Base-by-base conservation (phyloP, 2,329 filamentous ascomycete species). In the Xylariaceae sp. region DNA sequence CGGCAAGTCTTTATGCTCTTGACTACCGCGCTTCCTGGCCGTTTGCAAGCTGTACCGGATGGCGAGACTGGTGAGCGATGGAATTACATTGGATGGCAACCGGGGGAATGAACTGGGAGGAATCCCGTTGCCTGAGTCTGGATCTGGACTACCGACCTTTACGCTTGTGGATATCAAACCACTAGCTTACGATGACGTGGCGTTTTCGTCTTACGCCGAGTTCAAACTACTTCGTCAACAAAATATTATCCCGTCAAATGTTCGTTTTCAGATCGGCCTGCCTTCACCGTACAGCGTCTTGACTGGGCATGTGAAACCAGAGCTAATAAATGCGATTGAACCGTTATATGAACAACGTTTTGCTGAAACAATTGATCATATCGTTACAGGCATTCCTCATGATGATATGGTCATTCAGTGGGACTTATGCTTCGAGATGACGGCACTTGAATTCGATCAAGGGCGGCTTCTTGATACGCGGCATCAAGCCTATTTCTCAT, bases 341-440 rank as follows among this genome's bases (percentile, higher is more conserved):
- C 63, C 63, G 23, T 23, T 68, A n/a, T 68, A 68, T 17, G 65
- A 67, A 44, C 56, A 67, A 48, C 65, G 58, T 11, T 57, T 66
- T 16, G 49, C 23, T 7, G 61, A 67, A 43, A 58, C 60, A 2
- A 23, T 68, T 24, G 51, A 65, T 21, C 45, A 23, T 26, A 68
- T 67, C 49, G 55, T 50, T 16, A 14, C 47, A 9, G 28, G 26
- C 3, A 67, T 68, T 41, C 65, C 60, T 12, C 63, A 63, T 23
- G 39, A 62, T 34, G 66, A 68, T 40, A 2, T 68, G 39, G 60
- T 68, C 29, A 67, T 68, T 50, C 64, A 68, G 44, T 68, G 62
- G 65, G 63, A 67, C 50, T 34, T 68, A 8, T 62, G 58, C 53
- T 65, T 67, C 34, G 63, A 67, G 51, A 65, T 68, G 57, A 67